Evolutionary conservation across 225 moss, liverwort and hornwort genomes (phyloP), one percentile per base, ranked within the genome.

Genomic region (Physcomitrium patens): DNA sequence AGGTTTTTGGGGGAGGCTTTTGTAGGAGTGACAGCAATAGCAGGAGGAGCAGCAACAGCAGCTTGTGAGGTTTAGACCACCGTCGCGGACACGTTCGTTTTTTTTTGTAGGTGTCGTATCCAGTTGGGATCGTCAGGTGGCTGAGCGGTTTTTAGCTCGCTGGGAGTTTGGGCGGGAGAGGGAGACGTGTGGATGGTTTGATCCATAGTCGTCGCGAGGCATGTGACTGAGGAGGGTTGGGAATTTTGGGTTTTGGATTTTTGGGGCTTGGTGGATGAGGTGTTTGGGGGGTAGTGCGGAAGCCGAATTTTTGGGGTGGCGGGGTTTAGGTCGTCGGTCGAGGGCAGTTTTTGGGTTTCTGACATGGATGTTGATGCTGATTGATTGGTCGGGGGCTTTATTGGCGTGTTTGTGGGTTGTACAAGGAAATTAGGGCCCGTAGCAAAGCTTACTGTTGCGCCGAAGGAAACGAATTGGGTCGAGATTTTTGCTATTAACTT

Each of bases 171-270:
- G 19, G 57, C 65, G 23, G 55, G 59, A 49, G 10, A 17, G 16
- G 48, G 13, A 8, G 18, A 14, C 55, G 41, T 72, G 27, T 57
- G 76, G 59, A 79, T 83, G 72, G 72, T 68, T 57, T 76, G 76
- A 79, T 63, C 72, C 69, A 4, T 59, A 60, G 52, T 53, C 31
- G 4, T 37, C 47, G 65, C 45, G 11, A 78, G 70, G 82, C 74
- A 74, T 27, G 47, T 48, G 72, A 50, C 48, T 48, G 49, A 22
- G 70, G 18, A 10, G 60, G 53, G 55, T 41, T 2, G 43, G 9
- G 45, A 72, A 42, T 61, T 76, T 68, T 31, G 24, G 50, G 56
- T 57, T 71, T 50, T 71, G 65, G 51, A 72, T 63, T 28, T 52
- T 43, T 23, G 31, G 78, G 44, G n/a, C n/a, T 41, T 58, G 31